Evolutionary conservation across 1,284 basidiomycete species (phyloP).

Genomic region (Papiliotrema laurentii): DNA sequence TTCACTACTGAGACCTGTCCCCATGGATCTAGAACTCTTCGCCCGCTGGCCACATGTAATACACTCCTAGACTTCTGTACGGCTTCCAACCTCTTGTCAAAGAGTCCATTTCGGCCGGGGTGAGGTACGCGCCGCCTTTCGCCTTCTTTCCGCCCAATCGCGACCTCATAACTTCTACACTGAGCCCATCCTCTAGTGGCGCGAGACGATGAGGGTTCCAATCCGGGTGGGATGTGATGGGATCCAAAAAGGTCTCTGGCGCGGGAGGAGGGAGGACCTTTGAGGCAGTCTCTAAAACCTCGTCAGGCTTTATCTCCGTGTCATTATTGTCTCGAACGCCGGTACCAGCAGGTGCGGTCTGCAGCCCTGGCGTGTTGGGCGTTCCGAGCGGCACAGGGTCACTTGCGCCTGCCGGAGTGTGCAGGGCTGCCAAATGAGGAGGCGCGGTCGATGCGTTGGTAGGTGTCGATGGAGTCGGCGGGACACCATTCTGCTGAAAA

Average conservation of each 20-base stretch:
- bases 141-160: constrained; percentile 72
- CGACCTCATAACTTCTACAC: constrained; percentile 58
- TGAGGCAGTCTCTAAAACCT: constrained; percentile 13
- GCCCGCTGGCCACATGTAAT: constrained; percentile 46
- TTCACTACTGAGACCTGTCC: too few relatives aligned
- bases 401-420: constrained; percentile 5
- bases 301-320: constrained; percentile 6
- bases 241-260: constrained; percentile 31
- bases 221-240: constrained; percentile 19
- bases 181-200: constrained; percentile 61
- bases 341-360: not conserved
- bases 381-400: constrained; percentile 12
- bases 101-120: constrained; percentile 74
- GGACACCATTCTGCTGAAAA: constrained; percentile 3
- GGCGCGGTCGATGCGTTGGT: not conserved
- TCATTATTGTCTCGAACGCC: too few relatives aligned
- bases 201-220: constrained; percentile 9
- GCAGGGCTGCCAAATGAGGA: constrained; percentile 7
- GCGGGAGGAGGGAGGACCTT: constrained; percentile 18
- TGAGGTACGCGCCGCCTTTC: constrained; percentile 67
- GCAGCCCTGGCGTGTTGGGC: constrained; percentile 8
- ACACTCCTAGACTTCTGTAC: constrained; percentile 65
- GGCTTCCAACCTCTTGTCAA: constrained; percentile 73
- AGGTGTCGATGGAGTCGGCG: constrained; percentile 26
- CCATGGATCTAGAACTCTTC: constrained; percentile 22